These are phyloP conservation scores for Pelagophyceae sp. DNA, from an alignment of 352 stramenopile genomes.

Conservation along the genomic window DNA sequence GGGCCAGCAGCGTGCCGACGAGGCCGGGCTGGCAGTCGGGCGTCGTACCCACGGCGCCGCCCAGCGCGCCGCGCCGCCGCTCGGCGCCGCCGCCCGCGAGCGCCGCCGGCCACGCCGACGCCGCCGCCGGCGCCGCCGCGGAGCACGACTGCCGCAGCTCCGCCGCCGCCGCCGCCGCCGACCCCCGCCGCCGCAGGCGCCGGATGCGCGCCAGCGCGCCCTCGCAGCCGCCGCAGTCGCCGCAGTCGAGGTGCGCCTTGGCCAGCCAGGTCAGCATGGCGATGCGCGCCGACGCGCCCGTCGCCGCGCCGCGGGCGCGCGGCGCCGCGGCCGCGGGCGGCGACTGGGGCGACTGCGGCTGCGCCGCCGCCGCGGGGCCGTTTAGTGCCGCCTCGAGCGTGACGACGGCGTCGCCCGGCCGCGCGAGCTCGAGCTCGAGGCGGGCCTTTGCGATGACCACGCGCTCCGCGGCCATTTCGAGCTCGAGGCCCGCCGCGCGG, in stretches of 20 bases:
- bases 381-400: neutral
- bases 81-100: neutral
- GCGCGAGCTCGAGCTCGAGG: neutral
- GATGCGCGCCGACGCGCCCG: neutral
- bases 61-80: neutral
- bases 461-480: neutral
- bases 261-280: neutral
- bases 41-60: too few species aligned
- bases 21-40: too few species aligned
- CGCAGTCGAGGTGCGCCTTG: neutral
- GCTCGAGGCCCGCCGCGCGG: neutral
- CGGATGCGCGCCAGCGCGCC: neutral
- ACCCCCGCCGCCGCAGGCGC: neutral
- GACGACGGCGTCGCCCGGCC: neutral
- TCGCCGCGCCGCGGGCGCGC: neutral
- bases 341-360: too few species aligned
- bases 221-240: neutral
- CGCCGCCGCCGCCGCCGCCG: too few species aligned
- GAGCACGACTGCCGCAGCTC: neutral
- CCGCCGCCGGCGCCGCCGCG: too few species aligned
- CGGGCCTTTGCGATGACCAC: neutral
- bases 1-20: neutral
- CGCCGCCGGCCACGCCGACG: too few species aligned
- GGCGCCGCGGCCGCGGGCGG: too few species aligned
- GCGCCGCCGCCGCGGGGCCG: too few species aligned